phyloP scores from a whole-genome alignment of 495 filamentous ascomycete genomes.

The Penicillium chermesinum region DNA sequence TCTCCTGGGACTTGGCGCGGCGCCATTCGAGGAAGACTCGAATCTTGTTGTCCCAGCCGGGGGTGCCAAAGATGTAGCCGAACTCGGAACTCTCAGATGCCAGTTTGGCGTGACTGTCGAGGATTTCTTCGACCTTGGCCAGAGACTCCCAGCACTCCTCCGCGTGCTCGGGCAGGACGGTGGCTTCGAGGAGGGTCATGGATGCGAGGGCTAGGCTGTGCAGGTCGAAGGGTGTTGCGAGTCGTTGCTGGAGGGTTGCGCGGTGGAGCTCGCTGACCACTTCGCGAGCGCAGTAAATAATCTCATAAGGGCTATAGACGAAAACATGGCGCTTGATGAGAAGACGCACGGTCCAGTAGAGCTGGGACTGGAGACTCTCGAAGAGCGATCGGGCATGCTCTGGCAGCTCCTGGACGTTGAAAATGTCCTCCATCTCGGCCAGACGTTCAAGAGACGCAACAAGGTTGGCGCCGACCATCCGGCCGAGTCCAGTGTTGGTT shows the following conservation, averaged over 20 bases:
- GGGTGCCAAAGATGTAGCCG: constrained; percentile 36
- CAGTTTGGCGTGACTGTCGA: constrained; percentile 34
- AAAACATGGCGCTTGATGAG: constrained; percentile 54
- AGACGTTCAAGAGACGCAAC: constrained; percentile 38
- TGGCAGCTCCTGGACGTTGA: constrained; percentile 25
- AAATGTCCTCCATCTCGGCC: constrained; percentile 35
- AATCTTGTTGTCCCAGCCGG: constrained; percentile 42
- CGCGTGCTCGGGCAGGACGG: constrained; percentile 42
- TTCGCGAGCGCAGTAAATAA: constrained; percentile 58
- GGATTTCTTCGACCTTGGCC: constrained; percentile 41
- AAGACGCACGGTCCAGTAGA: constrained; percentile 70
- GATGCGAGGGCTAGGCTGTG: constrained; percentile 66
- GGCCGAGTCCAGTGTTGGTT: constrained; percentile 35
- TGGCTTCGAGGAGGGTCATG: constrained; percentile 63
- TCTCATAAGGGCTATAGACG: constrained; percentile 51
- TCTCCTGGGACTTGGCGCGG: constrained; percentile 37
- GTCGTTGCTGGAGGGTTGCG: constrained; percentile 40
- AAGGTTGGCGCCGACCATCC: constrained; percentile 35
- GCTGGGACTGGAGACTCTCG: constrained; percentile 54
- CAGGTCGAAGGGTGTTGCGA: constrained; percentile 58
- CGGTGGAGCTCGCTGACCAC: constrained; percentile 53
- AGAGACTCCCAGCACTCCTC: constrained; percentile 43
- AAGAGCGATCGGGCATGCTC: constrained; percentile 32
- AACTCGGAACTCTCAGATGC: constrained; percentile 26
- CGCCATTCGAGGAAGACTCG: constrained; percentile 45